phyloP scores from a whole-genome alignment of 1,139 yeast genomes.

The Yamadazyma kanchanaburiensis region DNA sequence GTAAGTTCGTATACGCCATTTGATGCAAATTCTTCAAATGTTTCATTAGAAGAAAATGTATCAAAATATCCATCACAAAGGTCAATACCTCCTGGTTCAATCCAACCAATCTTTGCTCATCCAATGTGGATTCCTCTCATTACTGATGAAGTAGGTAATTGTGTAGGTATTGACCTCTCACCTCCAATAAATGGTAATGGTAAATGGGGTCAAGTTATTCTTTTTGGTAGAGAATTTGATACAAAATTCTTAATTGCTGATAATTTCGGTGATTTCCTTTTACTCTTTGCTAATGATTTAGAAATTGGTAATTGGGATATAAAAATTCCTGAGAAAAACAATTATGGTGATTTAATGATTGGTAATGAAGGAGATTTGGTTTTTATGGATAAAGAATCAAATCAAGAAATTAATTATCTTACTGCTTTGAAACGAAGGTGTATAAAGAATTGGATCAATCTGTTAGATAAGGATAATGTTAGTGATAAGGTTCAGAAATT shows the following conservation, averaged over 20 bases:
- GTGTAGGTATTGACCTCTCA: constrained; percentile 82
- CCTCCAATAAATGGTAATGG: constrained; percentile 68
- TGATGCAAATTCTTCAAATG: constrained; percentile 3
- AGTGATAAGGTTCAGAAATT: constrained; percentile 18
- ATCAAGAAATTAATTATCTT: constrained; percentile 12
- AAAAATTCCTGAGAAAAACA: constrained; percentile 45
- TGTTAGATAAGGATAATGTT: constrained; percentile 16
- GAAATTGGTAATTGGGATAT: constrained; percentile 74
- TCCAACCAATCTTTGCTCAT: constrained; percentile 76
- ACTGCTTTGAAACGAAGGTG: constrained; percentile 13
- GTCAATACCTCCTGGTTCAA: constrained; percentile 69
- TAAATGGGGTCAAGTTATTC: constrained; percentile 75
- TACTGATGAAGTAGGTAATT: constrained; percentile 86
- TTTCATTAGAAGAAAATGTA: background rate
- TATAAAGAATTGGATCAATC: constrained; percentile 22
- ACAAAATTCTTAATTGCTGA: constrained; percentile 74
- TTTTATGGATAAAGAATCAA: constrained; percentile 46
- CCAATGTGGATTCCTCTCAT: constrained; percentile 88
- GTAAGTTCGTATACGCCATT: constrained; percentile 6
- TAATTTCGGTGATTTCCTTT: constrained; percentile 81
- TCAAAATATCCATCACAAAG: constrained; percentile 52
- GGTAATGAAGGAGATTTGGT: constrained; percentile 72
- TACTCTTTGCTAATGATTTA: constrained; percentile 78
- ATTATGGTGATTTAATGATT: constrained; percentile 51
- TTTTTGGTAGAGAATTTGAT: constrained; percentile 89